A percentile compares a stretch with the other conserved stretches of the same genome.
Conservation (phyloP, 768 basidiomycete genomes). For the Tylopilus felleus region DNA sequence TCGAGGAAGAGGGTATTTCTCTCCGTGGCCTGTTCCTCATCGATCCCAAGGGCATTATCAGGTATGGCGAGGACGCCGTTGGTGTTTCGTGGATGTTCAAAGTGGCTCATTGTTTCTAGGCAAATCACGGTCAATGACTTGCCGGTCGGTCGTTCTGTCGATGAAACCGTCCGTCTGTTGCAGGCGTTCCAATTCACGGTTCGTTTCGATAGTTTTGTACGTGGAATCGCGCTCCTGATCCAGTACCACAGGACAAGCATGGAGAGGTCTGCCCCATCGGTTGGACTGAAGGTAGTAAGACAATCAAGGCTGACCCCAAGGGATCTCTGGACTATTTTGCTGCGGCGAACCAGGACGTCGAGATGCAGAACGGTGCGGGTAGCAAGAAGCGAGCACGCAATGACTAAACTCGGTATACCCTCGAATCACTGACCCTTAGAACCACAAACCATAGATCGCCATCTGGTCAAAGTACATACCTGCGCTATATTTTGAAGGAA, state of each 20-base stretch:
- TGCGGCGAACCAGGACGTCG: slow-evolving; percentile 24
- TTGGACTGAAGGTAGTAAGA: slow-evolving; percentile 79
- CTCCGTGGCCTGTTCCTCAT: slow-evolving; percentile 87
- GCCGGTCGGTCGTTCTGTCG: slow-evolving; percentile 92
- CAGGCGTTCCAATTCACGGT: slow-evolving; percentile 93
- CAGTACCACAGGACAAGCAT: slow-evolving; percentile 56
- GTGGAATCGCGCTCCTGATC: background rate
- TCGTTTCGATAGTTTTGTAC: slow-evolving; percentile 22
- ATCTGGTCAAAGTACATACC: slow-evolving; percentile 1
- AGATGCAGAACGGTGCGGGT: slow-evolving; percentile 38
- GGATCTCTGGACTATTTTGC: slow-evolving; percentile 74
- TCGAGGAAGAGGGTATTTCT: slow-evolving; percentile 86
- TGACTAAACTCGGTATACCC: slow-evolving; percentile 32
- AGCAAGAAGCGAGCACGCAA: slow-evolving; percentile 59
- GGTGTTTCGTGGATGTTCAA: background rate
- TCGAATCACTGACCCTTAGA: background rate
- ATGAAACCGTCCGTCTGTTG: slow-evolving; percentile 86
- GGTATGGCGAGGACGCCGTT: slow-evolving; percentile 36
- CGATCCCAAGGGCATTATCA: slow-evolving; percentile 75
- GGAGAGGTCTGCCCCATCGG: slow-evolving; percentile 93
- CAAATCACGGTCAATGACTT: slow-evolving; percentile 91
- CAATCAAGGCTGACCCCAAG: slow-evolving; percentile 78
- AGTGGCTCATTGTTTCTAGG: slow-evolving; percentile 32
- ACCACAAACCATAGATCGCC: background rate
- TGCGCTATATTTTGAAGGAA: background rate